Evolutionary conservation across 352 stramenopile species (phyloP).

Genomic region (Globisporangium polare): DNA sequence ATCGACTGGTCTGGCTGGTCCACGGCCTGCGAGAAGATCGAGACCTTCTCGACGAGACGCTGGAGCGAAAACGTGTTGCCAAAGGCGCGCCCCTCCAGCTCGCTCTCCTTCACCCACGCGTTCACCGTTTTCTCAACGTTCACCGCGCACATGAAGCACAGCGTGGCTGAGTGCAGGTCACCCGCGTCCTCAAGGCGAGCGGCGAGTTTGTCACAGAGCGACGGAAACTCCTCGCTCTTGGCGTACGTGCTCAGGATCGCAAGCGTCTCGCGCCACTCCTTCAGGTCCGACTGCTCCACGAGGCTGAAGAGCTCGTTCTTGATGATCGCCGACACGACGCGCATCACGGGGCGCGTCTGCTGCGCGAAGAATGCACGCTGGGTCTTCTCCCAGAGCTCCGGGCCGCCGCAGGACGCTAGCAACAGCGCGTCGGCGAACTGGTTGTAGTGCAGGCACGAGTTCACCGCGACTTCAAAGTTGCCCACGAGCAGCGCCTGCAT

Average conservation of each 20-base stretch:
- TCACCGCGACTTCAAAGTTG: slow-evolving; percentile 97
- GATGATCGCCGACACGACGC: slow-evolving; percentile 95
- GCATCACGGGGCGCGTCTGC: slow-evolving; percentile 91
- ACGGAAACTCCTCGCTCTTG: slow-evolving; percentile 96
- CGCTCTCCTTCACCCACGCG: slow-evolving; percentile 89
- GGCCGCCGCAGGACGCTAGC: slow-evolving; percentile 90
- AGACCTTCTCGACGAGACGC: slow-evolving; percentile 96
- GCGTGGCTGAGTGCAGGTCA: slow-evolving; percentile 88
- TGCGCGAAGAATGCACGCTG: slow-evolving; percentile 94
- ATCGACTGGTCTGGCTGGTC: slow-evolving; percentile 84
- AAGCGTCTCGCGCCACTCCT: slow-evolving; percentile 96
- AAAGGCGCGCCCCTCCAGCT: slow-evolving; percentile 64
- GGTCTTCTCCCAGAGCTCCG: slow-evolving; percentile 95
- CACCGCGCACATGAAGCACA: slow-evolving; percentile 98
- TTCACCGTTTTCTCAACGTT: slow-evolving; percentile 86
- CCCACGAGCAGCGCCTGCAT: slow-evolving; percentile 96
- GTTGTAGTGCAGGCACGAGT: slow-evolving; percentile 95
- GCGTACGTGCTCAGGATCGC: slow-evolving; percentile 97
- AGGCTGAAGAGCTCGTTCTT: slow-evolving; percentile 89
- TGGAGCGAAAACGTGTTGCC: slow-evolving; percentile 88
- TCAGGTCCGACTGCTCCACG: slow-evolving; percentile 88
- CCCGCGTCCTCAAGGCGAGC: slow-evolving; percentile 88
- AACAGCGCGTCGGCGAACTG: slow-evolving; percentile 96
- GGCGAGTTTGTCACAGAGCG: slow-evolving; percentile 93
- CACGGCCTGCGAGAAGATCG: slow-evolving; percentile 90